phyloP scores from a whole-genome alignment of 257 asterid species.

The Solanum sejunctum region DNA sequence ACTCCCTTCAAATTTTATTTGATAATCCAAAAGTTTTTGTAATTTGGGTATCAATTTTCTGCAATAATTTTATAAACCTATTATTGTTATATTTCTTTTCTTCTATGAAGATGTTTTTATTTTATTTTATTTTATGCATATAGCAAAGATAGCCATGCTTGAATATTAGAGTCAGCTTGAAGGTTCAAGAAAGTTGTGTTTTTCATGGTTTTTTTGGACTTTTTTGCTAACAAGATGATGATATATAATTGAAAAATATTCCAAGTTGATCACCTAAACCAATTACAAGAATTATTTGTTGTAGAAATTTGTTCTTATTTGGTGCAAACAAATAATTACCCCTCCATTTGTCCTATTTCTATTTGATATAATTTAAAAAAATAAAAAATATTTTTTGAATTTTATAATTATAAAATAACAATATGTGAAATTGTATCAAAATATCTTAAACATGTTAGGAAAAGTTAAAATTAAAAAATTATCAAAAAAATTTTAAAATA shows the following conservation, averaged over 20 bases:
- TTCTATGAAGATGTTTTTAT: neutral
- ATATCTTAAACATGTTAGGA: neutral
- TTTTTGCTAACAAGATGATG: neutral
- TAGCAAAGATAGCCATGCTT: neutral
- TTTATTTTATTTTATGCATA: neutral
- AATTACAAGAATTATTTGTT: neutral
- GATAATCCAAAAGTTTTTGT: too few species aligned
- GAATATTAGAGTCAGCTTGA: neutral
- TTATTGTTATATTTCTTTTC: neutral
- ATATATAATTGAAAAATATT: neutral
- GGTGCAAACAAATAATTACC: neutral
- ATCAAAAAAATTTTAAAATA: neutral
- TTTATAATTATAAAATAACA: too few species aligned
- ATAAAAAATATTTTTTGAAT: too few species aligned
- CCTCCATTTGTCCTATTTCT: neutral
- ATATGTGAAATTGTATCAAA: too few species aligned
- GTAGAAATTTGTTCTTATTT: neutral
- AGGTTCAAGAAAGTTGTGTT: neutral
- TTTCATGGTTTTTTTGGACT: neutral
- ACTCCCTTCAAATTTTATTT: too few species aligned
- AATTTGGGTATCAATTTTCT: too few species aligned
- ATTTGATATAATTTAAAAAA: neutral
- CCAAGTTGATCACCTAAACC: slow-evolving; percentile 2
- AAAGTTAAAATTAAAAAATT: neutral
- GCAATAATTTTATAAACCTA: neutral